Base-by-base conservation (phyloP, 2,329 filamentous ascomycete species). In the Venturia asperata region DNA sequence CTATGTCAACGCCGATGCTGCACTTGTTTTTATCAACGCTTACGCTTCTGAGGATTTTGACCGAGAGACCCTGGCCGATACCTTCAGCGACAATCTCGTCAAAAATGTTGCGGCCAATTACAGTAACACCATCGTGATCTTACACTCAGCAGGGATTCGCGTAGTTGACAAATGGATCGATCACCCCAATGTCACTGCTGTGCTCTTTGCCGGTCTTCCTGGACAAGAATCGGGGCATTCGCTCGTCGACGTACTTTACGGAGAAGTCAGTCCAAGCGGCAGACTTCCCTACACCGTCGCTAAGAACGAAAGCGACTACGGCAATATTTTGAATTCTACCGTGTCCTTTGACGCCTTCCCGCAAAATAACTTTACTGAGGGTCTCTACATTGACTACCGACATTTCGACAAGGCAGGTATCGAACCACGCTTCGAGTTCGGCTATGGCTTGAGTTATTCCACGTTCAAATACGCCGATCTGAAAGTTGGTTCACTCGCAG, bases 161-260 rank as follows among this genome's bases (percentile, higher is more conserved):
- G 74, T 88, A 2, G 78, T 91, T 73, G 87, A 91, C 67, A 78
- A 82, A 43, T 91, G 87, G 87, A 83, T 89, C 68, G 81, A 89
- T 65, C 80, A 88, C 1, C 81, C 85, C 0, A 81, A 83, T 1
- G 84, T 91, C 68, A 88, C 87, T 70, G 84, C 84, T 15, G 83
- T 91, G 1, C 73, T 91, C 19, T 81, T 87, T 49, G 88, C 88
- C 19, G 87, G 90, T 71, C 80, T 91, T 0, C 89, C 88, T 0
- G 88, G 88, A 1, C 86, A 91, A 70, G 87, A 90, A 75, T 87
- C 87, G 15, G 88, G 88, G 24, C 80, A 85, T 66, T 86, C 87
- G 0, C 78, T 91, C 5, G 82, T 83, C 34, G 85, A 88, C 69
- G 77, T 91, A 41, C 78, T 91, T 0, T 91, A 86, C 70, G 88